Evolutionary conservation across 176 grass and related monocot species (phyloP), one percentile per base, ranked within the genome.

Genomic region (Secale cereale): DNA sequence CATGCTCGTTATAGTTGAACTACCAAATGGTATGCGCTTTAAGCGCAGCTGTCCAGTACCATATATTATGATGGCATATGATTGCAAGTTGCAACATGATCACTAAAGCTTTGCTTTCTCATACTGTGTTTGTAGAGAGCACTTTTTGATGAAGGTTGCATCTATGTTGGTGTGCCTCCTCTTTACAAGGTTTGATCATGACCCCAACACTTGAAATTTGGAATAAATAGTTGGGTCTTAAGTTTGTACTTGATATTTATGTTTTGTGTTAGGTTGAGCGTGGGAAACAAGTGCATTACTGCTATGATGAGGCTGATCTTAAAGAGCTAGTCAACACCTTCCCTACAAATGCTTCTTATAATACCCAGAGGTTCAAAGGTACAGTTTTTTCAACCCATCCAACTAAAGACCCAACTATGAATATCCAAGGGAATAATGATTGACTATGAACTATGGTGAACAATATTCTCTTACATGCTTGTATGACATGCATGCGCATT

Each of bases 341-440:
- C 27, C 93, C 97, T 80, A 3, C 97, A 50, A 96, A 96, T 92
- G 90, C 93, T 48, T 86, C 93, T 14, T 99, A 96, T 78, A 89
- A 92, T 88, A 85, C 91, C 61, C 93, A 95, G 85, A 91, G 93
- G 74, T 98, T 98, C 78, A 98, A 98, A 95, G 93, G 95, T 94
- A 89, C 56, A 76, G 11, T 8, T 3, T 83, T 83, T 52, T 63
- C 48, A 72, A 57, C 8, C 43, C 10, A 54, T 66, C 16, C 41
- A 46, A 72, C 52, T 84, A 62, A 65, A 73, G 20, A 74, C 27
- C 5, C 8, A 12, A 4, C 37, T 23, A 66, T 67, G 61, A 54
- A 76, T 12, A 43, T 33, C 52, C 52, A 57, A 57, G 13, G 14
- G 7, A 37, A 27, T 45, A 45, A 15, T 45, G 37, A 13, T 29